Evolutionary conservation across 306 rosid species (phyloP).

Genomic region (Vicia sativa): DNA sequence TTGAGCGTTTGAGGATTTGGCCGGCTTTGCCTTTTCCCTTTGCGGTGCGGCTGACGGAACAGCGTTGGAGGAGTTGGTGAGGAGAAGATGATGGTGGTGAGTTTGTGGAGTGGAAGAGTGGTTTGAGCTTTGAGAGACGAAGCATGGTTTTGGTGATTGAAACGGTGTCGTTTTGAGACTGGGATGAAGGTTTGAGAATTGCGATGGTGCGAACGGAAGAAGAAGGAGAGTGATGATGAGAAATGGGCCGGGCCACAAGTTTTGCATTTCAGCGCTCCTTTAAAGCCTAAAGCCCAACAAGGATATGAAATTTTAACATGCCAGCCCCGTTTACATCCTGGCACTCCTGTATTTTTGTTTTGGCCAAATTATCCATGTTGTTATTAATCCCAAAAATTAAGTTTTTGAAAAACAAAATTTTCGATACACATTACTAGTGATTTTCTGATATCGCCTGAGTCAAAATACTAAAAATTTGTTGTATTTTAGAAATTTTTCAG

Average conservation of each 20-base stretch:
- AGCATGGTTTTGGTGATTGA: slow-evolving; percentile 35
- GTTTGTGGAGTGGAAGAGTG: background rate
- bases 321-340: too few species aligned
- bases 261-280: too few species aligned
- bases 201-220: background rate
- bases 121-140: slow-evolving; percentile 39
- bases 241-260: background rate
- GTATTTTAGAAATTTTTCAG: too few species aligned
- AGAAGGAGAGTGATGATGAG: background rate
- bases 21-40: slow-evolving; percentile 56
- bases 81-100: background rate
- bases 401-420: too few species aligned
- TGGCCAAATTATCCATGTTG: too few species aligned
- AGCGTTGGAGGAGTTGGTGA: slow-evolving; percentile 45
- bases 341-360: too few species aligned
- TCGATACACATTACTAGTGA: too few species aligned
- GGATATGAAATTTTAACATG: too few species aligned
- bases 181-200: background rate
- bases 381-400: too few species aligned
- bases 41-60: slow-evolving; percentile 49
- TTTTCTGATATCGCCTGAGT: too few species aligned
- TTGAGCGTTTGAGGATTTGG: slow-evolving; percentile 42
- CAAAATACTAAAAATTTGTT: too few species aligned
- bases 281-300: too few species aligned
- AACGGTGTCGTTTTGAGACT: slow-evolving; percentile 6